phyloP scores from a whole-genome alignment of 352 stramenopile genomes.

The Pythium vanterpoolii region DNA sequence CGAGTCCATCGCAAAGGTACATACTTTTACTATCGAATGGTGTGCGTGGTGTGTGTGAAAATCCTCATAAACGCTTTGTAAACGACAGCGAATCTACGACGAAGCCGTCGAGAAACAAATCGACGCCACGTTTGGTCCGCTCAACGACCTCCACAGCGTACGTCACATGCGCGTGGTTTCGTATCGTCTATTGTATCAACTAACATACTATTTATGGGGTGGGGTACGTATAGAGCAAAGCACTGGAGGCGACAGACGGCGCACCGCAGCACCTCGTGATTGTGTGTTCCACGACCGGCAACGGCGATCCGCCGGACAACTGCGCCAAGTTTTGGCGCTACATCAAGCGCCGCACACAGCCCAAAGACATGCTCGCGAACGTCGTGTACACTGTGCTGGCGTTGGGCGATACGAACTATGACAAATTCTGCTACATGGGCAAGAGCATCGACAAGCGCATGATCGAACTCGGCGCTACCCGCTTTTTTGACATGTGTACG shows the following conservation, averaged over 20 bases:
- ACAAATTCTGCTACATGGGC: constrained; percentile 93
- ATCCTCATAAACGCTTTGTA: constrained; percentile 7
- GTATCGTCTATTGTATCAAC: background rate
- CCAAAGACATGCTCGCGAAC: constrained; percentile 68
- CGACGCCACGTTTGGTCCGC: constrained; percentile 43
- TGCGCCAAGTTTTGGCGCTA: constrained; percentile 91
- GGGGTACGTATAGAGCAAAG: constrained; percentile 18
- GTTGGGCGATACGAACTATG: constrained; percentile 97
- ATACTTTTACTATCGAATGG: background rate
- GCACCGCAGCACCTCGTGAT: constrained; percentile 70
- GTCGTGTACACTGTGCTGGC: constrained; percentile 87
- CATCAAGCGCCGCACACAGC: constrained; percentile 85
- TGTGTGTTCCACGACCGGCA: constrained; percentile 94
- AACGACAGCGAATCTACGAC: constrained; percentile 55
- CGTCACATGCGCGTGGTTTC: background rate
- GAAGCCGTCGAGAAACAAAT: constrained; percentile 57
- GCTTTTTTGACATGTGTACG: constrained; percentile 68
- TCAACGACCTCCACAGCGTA: constrained; percentile 77
- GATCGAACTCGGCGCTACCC: constrained; percentile 77
- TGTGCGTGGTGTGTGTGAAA: background rate
- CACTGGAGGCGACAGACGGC: constrained; percentile 31
- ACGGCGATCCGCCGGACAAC: constrained; percentile 95
- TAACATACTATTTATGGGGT: background rate
- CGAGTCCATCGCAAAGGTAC: constrained; percentile 81
- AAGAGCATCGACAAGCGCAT: constrained; percentile 91